phyloP scores from a whole-genome alignment of 495 filamentous ascomycete species.

The Aspergillus heteromorphus region DNA sequence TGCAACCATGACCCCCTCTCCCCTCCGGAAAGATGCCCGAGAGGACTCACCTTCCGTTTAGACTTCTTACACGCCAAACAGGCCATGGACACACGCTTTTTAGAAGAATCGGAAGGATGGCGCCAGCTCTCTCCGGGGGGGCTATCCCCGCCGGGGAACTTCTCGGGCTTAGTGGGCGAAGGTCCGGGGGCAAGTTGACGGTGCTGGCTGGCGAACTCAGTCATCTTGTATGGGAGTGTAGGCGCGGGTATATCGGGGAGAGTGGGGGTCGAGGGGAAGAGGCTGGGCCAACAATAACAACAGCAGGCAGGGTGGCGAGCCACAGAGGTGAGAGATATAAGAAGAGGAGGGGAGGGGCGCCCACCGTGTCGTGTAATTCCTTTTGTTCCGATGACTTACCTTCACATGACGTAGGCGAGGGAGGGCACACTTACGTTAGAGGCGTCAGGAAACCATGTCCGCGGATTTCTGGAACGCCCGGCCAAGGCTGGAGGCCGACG shows the following conservation, averaged over 20 bases:
- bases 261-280: not conserved
- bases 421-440: slow-evolving; percentile 6
- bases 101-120: slow-evolving; percentile 16
- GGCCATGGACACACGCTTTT: slow-evolving; percentile 44
- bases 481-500: not conserved
- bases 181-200: slow-evolving; percentile 25
- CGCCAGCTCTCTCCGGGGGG: slow-evolving; percentile 15
- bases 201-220: slow-evolving; percentile 14
- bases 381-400: not conserved
- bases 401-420: slow-evolving; percentile 7
- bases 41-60: slow-evolving; percentile 34
- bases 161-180: slow-evolving; percentile 20
- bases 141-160: slow-evolving; percentile 10
- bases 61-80: slow-evolving; percentile 46
- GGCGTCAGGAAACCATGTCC: slow-evolving; percentile 13
- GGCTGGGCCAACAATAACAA: not conserved
- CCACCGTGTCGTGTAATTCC: not conserved
- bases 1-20: too few species aligned
- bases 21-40: too few species aligned
- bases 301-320: not conserved
- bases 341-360: not conserved
- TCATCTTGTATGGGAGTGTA: slow-evolving; percentile 16
- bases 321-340: not conserved
- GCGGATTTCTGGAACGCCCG: not conserved
- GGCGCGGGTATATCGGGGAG: not conserved